Conservation (phyloP, 495 filamentous ascomycete species). For the Penicillium canariense region DNA sequence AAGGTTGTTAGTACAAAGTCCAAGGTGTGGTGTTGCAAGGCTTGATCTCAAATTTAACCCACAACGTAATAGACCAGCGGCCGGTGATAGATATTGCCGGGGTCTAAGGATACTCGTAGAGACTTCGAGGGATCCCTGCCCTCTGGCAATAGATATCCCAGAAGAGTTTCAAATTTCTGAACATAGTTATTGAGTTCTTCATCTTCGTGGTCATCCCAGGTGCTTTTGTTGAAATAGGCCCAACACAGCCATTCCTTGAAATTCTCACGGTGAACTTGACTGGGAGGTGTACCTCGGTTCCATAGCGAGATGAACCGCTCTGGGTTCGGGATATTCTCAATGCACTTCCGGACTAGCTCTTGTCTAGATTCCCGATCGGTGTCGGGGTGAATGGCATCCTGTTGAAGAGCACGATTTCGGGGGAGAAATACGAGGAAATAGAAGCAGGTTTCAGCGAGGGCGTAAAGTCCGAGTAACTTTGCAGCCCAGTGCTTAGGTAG, state of each 20-base stretch:
- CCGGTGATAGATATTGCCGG: not conserved
- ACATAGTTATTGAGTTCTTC: not conserved
- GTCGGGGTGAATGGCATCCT: not conserved
- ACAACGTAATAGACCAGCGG: not conserved
- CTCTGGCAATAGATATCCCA: not conserved
- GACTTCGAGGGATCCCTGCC: not conserved
- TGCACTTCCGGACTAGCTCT: not conserved
- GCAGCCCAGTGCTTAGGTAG: not conserved
- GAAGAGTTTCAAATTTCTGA: not conserved
- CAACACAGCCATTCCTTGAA: not conserved
- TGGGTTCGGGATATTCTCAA: not conserved
- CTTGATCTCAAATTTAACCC: not conserved
- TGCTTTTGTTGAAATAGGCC: not conserved
- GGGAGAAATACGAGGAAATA: not conserved
- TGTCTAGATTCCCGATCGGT: not conserved
- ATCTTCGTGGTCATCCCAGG: not conserved
- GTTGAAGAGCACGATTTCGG: not conserved
- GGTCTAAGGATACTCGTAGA: not conserved
- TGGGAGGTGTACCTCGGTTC: not conserved
- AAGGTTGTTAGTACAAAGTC: not conserved
- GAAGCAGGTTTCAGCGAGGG: not conserved
- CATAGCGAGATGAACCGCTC: not conserved
- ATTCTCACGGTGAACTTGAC: not conserved
- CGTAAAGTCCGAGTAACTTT: not conserved
- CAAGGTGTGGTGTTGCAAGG: not conserved